Evolutionary conservation across 768 basidiomycete species (phyloP), one percentile per base, ranked within the genome.

Genomic region (Termitomyces sp.): DNA sequence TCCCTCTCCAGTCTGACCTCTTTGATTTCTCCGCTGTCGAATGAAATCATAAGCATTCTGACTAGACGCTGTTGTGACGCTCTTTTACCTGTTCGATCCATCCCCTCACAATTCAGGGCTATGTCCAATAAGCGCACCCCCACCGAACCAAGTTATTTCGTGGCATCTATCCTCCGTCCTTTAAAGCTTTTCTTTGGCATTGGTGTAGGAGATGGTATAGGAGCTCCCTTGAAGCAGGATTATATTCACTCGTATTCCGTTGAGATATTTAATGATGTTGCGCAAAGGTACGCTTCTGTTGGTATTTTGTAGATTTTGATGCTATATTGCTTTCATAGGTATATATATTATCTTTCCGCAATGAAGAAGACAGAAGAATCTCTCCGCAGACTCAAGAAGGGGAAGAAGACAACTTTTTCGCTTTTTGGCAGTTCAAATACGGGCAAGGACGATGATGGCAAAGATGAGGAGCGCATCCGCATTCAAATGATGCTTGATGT

Each of bases 321-420:
- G 43, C 22, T 48, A 32, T 57, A 50, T 22, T 56, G 29, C 32
- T 53, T 41, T 53, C 9, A 26, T 56, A 93, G 92, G 65, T 97
- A 96, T 69, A 84, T 88, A 13, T 79, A 81, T 56, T 88, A 92
- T 66, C 77, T 98, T 24, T 78, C 85, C 10, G 82, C 84, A 0
- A 93, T 95, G 82, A 90, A 86, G 70, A 96, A 96, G 76, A 92
- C 92, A 8, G 94, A 98, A 61, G 94, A 94, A 67, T 88, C 92
- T 12, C 74, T 98, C 26, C 79, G 88, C 39, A 82, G 90, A 37
- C 78, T 96, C 63, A 94, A 94, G 67, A 96, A 91, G 69, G 88
- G 90, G 44, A 92, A 91, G 65, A 92, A 88, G 63, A 61, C 76
- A 0, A 77, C 85, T 0, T 90, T 92, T 69, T 91, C 92, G 4